Percentiles rank a stretch among this genome's conserved stretches.
phyloP scores from a whole-genome alignment of 164 flowering plant genomes.

The Vitis amurensis region DNA sequence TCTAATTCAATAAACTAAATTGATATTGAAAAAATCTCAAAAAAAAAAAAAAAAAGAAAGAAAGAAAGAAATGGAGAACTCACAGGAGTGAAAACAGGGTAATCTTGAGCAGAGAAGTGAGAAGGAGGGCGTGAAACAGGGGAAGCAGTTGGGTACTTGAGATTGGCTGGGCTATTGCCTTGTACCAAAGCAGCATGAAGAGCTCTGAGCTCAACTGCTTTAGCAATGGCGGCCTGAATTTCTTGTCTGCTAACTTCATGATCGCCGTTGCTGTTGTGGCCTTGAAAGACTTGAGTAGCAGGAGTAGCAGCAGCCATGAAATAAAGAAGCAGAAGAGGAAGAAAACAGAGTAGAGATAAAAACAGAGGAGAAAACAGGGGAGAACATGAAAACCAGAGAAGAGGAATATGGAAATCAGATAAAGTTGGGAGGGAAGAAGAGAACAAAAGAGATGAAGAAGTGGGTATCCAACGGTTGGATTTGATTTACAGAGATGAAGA shows the following conservation, averaged over 20 bases:
- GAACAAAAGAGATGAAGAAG: constrained; percentile 10
- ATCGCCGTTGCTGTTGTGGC: constrained; percentile 11
- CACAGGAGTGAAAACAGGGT: constrained; percentile 98
- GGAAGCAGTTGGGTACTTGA: constrained; percentile 42
- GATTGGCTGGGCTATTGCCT: constrained; percentile 59
- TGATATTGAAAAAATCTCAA: background rate
- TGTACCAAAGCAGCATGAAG: constrained; percentile 83
- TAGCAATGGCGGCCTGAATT: constrained; percentile 82
- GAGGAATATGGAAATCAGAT: background rate
- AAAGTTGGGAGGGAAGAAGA: constrained; percentile 1
- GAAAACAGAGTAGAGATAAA: constrained; percentile 1
- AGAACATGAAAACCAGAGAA: constrained; percentile 12
- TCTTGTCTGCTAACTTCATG: constrained; percentile 56
- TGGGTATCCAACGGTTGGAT: constrained; percentile 36
- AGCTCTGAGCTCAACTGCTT: constrained; percentile 90
- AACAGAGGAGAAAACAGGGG: constrained; percentile 14
- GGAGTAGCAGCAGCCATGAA: constrained; percentile 41
- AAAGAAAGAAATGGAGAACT: constrained; percentile 28
- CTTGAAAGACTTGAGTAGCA: constrained; percentile 25
- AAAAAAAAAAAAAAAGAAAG: background rate
- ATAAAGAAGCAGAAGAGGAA: constrained; percentile 3
- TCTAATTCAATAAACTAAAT: constrained; percentile 4
- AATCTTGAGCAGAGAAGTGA: constrained; percentile 81
- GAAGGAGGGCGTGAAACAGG: constrained; percentile 43
- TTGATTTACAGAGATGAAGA: constrained; percentile 24